Base-by-base conservation (phyloP, 169 alveolate genomes). In the Eimeria tenella region DNA sequence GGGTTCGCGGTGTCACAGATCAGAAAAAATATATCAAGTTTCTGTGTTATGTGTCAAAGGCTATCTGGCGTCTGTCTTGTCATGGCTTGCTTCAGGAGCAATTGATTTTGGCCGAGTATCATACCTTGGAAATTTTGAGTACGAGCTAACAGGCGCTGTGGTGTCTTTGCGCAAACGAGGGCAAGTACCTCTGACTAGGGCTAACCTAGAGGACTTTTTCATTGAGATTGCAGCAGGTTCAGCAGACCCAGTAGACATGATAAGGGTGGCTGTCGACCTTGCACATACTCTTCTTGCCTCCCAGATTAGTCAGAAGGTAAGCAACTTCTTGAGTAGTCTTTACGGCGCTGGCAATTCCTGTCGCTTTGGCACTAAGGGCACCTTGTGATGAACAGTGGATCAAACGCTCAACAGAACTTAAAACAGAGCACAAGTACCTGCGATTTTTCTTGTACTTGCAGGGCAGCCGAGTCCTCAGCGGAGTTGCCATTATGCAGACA, bases 21-120 rank as follows among this genome's bases (percentile, higher is more conserved):
- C 11, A 17, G 4, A 17, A 68, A 68, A 68, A 23, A 13, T 0
- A 17, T 3, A n/a, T 68, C 77, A 68, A 68, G 49, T 11, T 58
- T 58, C 1, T 17, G 21, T 58, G 68, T 58, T 1, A 58, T 0
- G 19, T 17, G 11, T 58, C 68, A 58, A 58, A 58, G 11, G 19
- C 77, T 23, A 68, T 68, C 42, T 68, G 77, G 11, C n/a, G 31
- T 68, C 11, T 68, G 9, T 31, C 42, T 31, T 31, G 42, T 31
- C 42, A 31, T 31, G 42, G 42, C 2, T 31, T n/a, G 3, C n/a
- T 68, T 68, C 77, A 68, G 77, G 77, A 11, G n/a, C 77, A 13
- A n/a, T 68, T 68, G 77, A 68, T n/a, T 68, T 68, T 68, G 77
- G 77, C 42, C 77, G 77, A 7, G 77, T 68, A 8, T 68, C 77